Percentiles rank a stretch among this genome's conserved stretches.
Evolutionary conservation across 768 basidiomycete genomes (phyloP).

Genomic region (Tricholomella constricta): DNA sequence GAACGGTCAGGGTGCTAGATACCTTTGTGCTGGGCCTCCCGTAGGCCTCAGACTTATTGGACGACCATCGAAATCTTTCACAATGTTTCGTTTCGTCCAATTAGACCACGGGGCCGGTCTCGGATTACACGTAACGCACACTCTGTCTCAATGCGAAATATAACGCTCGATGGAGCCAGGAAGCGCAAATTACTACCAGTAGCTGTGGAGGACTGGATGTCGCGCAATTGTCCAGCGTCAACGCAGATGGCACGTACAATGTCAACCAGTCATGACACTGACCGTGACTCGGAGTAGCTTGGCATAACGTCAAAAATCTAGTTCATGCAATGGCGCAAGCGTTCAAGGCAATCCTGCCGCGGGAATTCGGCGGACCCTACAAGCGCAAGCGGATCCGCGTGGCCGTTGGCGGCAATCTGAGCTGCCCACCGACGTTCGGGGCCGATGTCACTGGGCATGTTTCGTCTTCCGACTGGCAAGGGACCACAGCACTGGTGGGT

Average conservation of each 20-base stretch:
- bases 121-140: background rate
- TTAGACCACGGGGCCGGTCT: background rate
- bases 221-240: slow-evolving; percentile 64
- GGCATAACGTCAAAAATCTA: too few relatives aligned
- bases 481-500: slow-evolving; percentile 51
- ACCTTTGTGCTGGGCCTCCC: too few relatives aligned
- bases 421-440: slow-evolving; percentile 59
- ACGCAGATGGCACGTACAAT: slow-evolving; percentile 57
- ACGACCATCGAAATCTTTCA: background rate
- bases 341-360: slow-evolving; percentile 68
- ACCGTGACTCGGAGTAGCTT: too few relatives aligned
- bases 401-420: slow-evolving; percentile 52
- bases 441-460: slow-evolving; percentile 63
- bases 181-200: slow-evolving; percentile 1
- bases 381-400: slow-evolving; percentile 65
- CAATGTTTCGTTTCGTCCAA: background rate
- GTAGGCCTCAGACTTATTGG: background rate
- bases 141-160: slow-evolving; percentile 4
- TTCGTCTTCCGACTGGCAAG: slow-evolving; percentile 54
- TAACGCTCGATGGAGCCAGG: background rate
- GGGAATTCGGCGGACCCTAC: slow-evolving; percentile 65
- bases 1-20: too few relatives aligned
- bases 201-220: slow-evolving; percentile 42
- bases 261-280: slow-evolving; percentile 79
- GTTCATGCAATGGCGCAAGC: slow-evolving; percentile 74